Conservation (phyloP, 1,284 basidiomycete species). For the Sanghuangporus sanghuang region DNA sequence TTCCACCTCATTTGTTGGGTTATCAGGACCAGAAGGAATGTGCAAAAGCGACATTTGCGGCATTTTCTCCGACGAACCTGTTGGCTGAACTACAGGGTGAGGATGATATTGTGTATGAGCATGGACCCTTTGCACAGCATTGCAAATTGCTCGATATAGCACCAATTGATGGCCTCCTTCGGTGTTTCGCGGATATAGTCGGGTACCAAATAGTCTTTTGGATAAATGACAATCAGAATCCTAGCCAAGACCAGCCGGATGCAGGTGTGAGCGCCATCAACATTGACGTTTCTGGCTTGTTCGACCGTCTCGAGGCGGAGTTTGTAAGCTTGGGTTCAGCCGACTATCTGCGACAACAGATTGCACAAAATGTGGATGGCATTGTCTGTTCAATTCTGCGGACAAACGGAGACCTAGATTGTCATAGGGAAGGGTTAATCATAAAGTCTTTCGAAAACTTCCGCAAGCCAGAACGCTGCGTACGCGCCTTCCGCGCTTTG, state of each 20-base stretch:
- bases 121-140: conserved; percentile 52
- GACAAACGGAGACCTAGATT: conserved; percentile 57
- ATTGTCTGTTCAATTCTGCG: conserved; percentile 54
- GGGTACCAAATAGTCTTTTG: conserved; percentile 54
- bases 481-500: conserved; percentile 42
- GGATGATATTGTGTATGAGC: conserved; percentile 34
- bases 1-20: conserved; percentile 71
- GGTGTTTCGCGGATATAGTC: conserved; percentile 70
- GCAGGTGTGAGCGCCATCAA: conserved; percentile 18
- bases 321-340: conserved; percentile 28
- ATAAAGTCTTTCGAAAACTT: conserved; percentile 34
- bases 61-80: conserved; percentile 59
- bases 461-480: conserved; percentile 28
- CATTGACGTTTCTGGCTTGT: conserved; percentile 9
- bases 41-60: conserved; percentile 53
- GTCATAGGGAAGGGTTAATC: conserved; percentile 41
- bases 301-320: conserved; percentile 31
- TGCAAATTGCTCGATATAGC: conserved; percentile 57
- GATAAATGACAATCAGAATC: conserved; percentile 29
- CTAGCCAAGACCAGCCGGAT: conserved; percentile 8
- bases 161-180: conserved; percentile 45
- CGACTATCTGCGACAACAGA: conserved; percentile 33
- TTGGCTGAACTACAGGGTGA: conserved; percentile 31
- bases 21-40: conserved; percentile 57
- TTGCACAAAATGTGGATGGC: conserved; percentile 46